Evolutionary conservation across 208 protist genomes (phyloP).

Genomic region (Herpetomonas samuelpessoai): DNA sequence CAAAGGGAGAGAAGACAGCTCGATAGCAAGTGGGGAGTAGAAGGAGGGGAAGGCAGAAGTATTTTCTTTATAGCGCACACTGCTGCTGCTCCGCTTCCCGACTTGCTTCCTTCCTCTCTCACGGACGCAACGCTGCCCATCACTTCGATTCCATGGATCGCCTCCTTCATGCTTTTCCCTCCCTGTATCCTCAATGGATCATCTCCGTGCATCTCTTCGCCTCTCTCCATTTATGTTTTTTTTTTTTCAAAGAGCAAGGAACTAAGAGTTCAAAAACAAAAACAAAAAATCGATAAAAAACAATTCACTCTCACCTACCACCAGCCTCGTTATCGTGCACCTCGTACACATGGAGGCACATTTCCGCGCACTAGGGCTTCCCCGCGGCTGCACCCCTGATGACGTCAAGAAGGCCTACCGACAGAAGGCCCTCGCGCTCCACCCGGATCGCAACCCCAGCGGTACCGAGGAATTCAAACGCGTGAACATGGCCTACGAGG

Average conservation of each 20-base stretch:
- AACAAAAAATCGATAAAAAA: constrained; percentile 5
- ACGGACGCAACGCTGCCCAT: too few relatives aligned
- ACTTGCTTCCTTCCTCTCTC: too few relatives aligned
- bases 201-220: background rate
- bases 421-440: constrained; percentile 87
- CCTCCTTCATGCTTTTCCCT: constrained; percentile 13
- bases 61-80: too few relatives aligned
- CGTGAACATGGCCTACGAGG: constrained; percentile 95
- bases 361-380: constrained; percentile 70
- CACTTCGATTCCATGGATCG: too few relatives aligned
- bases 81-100: too few relatives aligned
- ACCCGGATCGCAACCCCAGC: constrained; percentile 92
- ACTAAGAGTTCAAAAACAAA: background rate
- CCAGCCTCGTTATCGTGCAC: background rate
- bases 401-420: constrained; percentile 92
- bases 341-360: constrained; percentile 29
- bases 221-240: background rate
- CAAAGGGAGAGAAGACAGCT: too few relatives aligned
- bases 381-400: constrained; percentile 57
- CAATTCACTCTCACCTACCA: background rate
- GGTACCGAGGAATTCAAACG: constrained; percentile 80
- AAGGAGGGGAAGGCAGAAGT: too few relatives aligned
- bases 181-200: background rate
- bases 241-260: constrained; percentile 10
- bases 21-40: too few relatives aligned